Base-by-base conservation (phyloP, 306 rosid genomes). In the Begonia loranthoides region DNA sequence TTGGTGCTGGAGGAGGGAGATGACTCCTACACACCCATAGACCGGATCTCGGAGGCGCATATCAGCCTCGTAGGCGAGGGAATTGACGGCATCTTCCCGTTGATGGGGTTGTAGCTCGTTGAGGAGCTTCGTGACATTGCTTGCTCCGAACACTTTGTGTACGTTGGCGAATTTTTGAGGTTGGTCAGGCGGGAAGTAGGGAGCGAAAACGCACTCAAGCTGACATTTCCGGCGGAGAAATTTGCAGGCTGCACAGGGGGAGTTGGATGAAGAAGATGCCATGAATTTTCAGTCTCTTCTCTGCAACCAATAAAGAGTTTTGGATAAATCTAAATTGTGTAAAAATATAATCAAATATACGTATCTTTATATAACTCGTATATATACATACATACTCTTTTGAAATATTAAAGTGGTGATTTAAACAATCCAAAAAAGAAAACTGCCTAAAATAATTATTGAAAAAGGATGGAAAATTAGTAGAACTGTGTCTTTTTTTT, bases 211-310 rank as follows among this genome's bases (percentile, higher is more conserved):
- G 45, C 95, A 90, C 74, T 90, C 95, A 7, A 90, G 85, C 59
- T 85, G 97, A 63, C 97, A 90, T 58, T 82, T 90, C 0, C 97
- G 84, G 61, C 97, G 74, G 44, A 90, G 81, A 51, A 90, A 90
- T 74, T 90, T 90, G 70, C 97, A 90, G 21, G 97, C 97, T 14
- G 95, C 95, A 56, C 97, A 90, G 12, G 97, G 95, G 10, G 95
- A 80, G 54, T 57, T 76, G 15, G 84, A 70, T 2, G 74, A 68
- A 9, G 65, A 54, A 9, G 65, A 54, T 9, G 83, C 83, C 83
- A 76, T 78, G 34, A 46, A 8, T 54, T 45, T 17, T 28, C 48
- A 24, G n/a, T n/a, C 45, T 61, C 55, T 53, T 67, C 74, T 60
- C 55, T 22, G 36, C 46, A 21, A 57, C 16, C 15, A 13, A 15